Evolutionary conservation across 1,284 basidiomycete genomes (phyloP).

Genomic region (Rhodotorula sp.): DNA sequence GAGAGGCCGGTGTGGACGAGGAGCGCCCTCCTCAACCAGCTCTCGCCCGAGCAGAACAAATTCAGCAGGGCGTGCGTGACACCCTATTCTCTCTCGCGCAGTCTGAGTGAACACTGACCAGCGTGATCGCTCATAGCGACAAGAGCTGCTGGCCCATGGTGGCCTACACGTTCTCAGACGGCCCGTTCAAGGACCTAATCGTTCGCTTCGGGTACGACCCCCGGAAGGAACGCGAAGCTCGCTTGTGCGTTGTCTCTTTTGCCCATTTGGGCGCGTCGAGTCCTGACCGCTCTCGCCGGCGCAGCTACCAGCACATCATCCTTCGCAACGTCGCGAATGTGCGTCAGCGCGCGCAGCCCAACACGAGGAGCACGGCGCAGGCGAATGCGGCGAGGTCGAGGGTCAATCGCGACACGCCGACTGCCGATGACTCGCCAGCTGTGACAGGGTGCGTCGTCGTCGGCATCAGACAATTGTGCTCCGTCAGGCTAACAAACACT

Average conservation of each 20-base stretch:
- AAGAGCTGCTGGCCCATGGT: conserved; percentile 55
- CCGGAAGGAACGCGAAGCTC: conserved; percentile 65
- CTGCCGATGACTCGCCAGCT: neutral
- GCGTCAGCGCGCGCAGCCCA: conserved; percentile 29
- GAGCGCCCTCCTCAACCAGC: conserved; percentile 76
- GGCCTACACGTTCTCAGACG: conserved; percentile 85
- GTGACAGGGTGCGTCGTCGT: neutral
- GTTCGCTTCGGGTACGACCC: conserved; percentile 89
- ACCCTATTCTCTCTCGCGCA: too few relatives aligned
- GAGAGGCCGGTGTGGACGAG: conserved; percentile 87
- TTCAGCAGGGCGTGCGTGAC: conserved; percentile 67
- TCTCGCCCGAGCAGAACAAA: conserved; percentile 66
- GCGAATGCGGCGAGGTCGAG: neutral
- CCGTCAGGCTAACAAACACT: neutral
- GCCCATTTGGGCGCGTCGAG: neutral
- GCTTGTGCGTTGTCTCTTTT: conserved; percentile 61
- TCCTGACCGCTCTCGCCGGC: neutral
- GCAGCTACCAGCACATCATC: conserved; percentile 46
- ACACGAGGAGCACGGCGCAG: conserved; percentile 11
- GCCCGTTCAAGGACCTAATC: conserved; percentile 88
- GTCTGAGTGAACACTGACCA: too few relatives aligned
- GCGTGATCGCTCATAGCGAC: conserved; percentile 44
- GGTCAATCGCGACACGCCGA: neutral
- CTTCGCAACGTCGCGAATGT: conserved; percentile 42
- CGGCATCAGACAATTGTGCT: neutral